phyloP scores from a whole-genome alignment of 2,329 filamentous ascomycete species.

The Sporothrix phasma region DNA sequence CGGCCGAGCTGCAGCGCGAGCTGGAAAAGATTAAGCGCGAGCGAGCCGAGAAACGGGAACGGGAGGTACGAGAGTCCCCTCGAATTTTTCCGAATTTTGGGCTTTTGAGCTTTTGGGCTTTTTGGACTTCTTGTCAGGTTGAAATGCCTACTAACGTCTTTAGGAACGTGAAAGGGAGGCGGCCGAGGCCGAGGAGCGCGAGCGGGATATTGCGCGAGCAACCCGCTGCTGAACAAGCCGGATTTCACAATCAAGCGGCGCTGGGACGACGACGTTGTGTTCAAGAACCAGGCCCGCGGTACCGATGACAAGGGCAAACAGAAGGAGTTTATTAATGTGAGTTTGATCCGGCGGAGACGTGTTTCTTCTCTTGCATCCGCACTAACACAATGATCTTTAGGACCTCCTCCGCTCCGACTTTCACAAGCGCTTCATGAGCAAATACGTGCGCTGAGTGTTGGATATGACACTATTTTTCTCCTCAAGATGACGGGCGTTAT shows the following conservation, averaged over 20 bases:
- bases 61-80: constrained; percentile 50
- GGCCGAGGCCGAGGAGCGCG: constrained; percentile 71
- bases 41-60: constrained; percentile 68
- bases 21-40: constrained; percentile 89
- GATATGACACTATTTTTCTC: not conserved
- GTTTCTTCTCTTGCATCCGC: no score
- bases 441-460: constrained; percentile 43
- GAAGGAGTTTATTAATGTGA: constrained; percentile 94
- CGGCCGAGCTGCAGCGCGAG: constrained; percentile 82
- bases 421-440: constrained; percentile 91
- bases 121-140: no score
- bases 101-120: no score
- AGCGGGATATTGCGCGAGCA: constrained; percentile 87
- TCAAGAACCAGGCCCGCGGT: constrained; percentile 95
- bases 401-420: constrained; percentile 91
- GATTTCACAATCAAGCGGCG: constrained; percentile 86
- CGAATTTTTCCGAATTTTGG: no score
- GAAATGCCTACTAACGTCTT: not conserved
- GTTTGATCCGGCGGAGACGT: constrained; percentile 24
- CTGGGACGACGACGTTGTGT: constrained; percentile 98
- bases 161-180: constrained; percentile 71
- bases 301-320: constrained; percentile 80
- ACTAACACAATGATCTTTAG: constrained; percentile 29
- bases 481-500: not conserved
- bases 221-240: constrained; percentile 78